Evolutionary conservation across 495 filamentous ascomycete genomes (phyloP).

Genomic region (Talaromyces borbonicus): DNA sequence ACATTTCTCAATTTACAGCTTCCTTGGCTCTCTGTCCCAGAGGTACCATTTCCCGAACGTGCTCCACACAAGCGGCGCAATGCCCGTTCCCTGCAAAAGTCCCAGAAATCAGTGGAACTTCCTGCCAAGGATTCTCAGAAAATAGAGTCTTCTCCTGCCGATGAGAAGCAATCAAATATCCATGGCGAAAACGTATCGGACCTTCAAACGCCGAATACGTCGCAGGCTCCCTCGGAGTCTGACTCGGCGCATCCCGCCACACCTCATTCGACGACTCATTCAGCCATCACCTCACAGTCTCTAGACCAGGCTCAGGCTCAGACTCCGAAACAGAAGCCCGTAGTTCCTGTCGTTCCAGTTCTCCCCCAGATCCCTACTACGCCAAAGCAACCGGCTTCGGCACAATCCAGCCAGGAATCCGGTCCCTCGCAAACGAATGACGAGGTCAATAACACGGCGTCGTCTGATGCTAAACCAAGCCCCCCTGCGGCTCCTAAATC

Average conservation of each 20-base stretch:
- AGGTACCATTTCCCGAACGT: slow-evolving; percentile 52
- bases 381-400: slow-evolving; percentile 24
- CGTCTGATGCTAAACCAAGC: slow-evolving; percentile 24
- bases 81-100: slow-evolving; percentile 25
- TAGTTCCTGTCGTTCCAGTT: slow-evolving; percentile 58
- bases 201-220: slow-evolving; percentile 58
- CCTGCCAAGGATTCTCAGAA: slow-evolving; percentile 32
- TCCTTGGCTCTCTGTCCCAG: slow-evolving; percentile 73
- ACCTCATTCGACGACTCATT: slow-evolving; percentile 45
- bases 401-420: slow-evolving; percentile 12
- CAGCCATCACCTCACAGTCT: slow-evolving; percentile 18
- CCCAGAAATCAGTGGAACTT: slow-evolving; percentile 34
- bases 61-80: slow-evolving; percentile 31
- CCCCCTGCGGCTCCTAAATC: slow-evolving; percentile 49
- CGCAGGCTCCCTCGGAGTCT: slow-evolving; percentile 54
- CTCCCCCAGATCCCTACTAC: slow-evolving; percentile 46
- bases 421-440: slow-evolving; percentile 9
- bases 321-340: slow-evolving; percentile 32
- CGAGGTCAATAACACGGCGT: slow-evolving; percentile 13
- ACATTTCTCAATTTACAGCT: slow-evolving; percentile 36
- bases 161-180: slow-evolving; percentile 15
- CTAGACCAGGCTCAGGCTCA: slow-evolving; percentile 23
- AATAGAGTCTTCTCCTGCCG: slow-evolving; percentile 2
- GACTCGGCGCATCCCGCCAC: slow-evolving; percentile 63
- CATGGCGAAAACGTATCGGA: slow-evolving; percentile 29